Base-by-base conservation (phyloP, 495 filamentous ascomycete species). In the Poronia punctata region DNA sequence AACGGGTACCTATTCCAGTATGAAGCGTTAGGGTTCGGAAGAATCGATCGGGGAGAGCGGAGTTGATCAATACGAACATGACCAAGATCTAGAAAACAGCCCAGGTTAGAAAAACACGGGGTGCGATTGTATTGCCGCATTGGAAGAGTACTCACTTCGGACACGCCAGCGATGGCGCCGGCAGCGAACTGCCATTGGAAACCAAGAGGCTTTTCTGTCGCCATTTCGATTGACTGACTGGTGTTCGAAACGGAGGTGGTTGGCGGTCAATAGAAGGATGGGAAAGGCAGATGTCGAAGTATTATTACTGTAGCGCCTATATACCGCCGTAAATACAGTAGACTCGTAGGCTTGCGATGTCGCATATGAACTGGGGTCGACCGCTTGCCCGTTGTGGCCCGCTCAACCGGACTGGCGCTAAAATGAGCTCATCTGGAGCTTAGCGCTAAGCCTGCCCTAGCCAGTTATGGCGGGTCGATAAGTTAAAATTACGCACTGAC, bases 111-210 rank as follows among this genome's bases (percentile, higher is more conserved):
- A 30, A 37, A 27, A 31, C 47, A 42, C 31, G 48, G 35, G 30
- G 45, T 43, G 19, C 45, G 19, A 35, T 32, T 40, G 52, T 45
- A 22, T 8, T 32, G 38, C 14, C 11, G 15, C 20, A n/a, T 32
- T 18, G 21, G 11, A 7, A 25, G 21, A 8, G 33, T 53, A 60
- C 82, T 70, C 67, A 85, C 86, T 76, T 95, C 88, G 47, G 86
- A 92, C 35, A 95, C 86, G 71, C 88, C 88, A 52, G 88, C 88
- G 51, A 95, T 79, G 46, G 88, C 88, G 54, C 78, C 78, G 42
- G 86, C 86, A 46, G 78, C 77, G 66, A 92, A 89, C 67, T 89
- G 85, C 74, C 88, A 92, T 32, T 78, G 62, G 64, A 92, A 92
- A 34, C 84, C 84, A 43, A 92, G 73, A 25, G 86, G 83, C 60